Conservation (phyloP, 352 stramenopile species). For the Phytophthora rubi region DNA sequence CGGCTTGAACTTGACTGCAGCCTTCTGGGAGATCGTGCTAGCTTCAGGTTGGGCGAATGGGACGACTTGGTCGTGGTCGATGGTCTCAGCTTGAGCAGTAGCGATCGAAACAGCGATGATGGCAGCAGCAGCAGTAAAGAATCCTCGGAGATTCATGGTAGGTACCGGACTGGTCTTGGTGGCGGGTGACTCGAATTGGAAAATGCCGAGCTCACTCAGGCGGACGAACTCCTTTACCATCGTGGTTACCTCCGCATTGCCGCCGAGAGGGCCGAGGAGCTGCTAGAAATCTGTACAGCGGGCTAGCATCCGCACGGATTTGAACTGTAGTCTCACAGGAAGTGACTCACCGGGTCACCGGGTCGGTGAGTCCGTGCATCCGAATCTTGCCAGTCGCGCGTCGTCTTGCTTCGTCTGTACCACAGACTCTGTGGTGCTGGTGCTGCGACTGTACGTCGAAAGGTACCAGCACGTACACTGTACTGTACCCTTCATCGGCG, state of each 20-base stretch:
- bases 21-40: conserved; percentile 18
- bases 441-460: too few species aligned
- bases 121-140: neutral
- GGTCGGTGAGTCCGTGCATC: neutral
- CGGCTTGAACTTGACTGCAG: conserved; percentile 22
- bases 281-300: conserved; percentile 12
- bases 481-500: too few species aligned
- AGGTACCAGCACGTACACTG: too few species aligned
- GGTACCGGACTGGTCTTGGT: neutral
- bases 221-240: neutral
- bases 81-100: conserved; percentile 2
- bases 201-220: neutral
- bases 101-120: neutral
- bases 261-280: neutral
- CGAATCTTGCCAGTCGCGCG: conserved; percentile 9
- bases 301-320: conserved; percentile 11
- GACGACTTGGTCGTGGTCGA: conserved; percentile 14
- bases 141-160: conserved; percentile 8
- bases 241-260: neutral
- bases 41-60: conserved; percentile 17
- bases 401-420: conserved; percentile 1
- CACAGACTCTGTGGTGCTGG: neutral
- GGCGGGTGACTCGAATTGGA: neutral
- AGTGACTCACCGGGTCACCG: too few species aligned
- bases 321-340: conserved; percentile 9